phyloP scores from a whole-genome alignment of 208 protist genomes.

The Tritrichomonas foetus region DNA sequence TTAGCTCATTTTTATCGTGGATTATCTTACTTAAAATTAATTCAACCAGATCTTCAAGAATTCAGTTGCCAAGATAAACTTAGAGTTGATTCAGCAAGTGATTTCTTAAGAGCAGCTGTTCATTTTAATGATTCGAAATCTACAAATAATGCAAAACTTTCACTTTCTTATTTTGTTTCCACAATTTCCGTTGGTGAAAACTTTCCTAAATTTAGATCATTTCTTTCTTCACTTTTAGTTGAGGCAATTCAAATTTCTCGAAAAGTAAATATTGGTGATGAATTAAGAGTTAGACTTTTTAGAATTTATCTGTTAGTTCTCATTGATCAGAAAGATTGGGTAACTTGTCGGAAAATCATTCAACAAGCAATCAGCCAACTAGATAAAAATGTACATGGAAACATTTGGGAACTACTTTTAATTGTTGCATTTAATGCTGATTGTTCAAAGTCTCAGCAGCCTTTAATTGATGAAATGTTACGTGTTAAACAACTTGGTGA shows the following conservation, averaged over 20 bases:
- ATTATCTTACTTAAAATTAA: background rate
- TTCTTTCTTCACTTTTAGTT: background rate
- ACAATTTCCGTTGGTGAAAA: background rate
- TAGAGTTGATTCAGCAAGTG: constrained; percentile 12
- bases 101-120: background rate
- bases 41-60: constrained; percentile 10
- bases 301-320: background rate
- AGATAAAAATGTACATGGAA: background rate
- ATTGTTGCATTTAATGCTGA: background rate
- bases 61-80: constrained; percentile 11
- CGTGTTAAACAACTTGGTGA: constrained; percentile 17
- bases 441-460: background rate
- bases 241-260: background rate
- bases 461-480: constrained; percentile 38
- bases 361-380: background rate
- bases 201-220: background rate
- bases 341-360: background rate
- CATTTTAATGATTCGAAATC: background rate
- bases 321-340: constrained; percentile 14
- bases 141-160: background rate
- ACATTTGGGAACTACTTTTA: background rate
- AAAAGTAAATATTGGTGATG: background rate
- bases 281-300: background rate
- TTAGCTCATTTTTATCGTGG: background rate
- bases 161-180: background rate